Evolutionary conservation across 75 land plant genomes (phyloP).

Genomic region (Cunninghamia lanceolata): DNA sequence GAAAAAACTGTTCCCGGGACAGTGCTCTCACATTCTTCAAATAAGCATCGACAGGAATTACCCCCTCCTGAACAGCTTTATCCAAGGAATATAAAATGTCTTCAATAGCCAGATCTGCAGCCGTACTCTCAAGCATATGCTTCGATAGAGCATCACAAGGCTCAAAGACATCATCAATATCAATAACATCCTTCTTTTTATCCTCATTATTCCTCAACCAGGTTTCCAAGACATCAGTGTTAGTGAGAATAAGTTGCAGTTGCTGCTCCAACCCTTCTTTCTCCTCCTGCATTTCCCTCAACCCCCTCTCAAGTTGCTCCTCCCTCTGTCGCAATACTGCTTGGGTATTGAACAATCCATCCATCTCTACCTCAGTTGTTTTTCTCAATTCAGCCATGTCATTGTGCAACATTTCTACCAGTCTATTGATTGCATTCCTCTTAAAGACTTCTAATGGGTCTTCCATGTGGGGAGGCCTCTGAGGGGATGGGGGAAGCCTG

Average conservation of each 20-base stretch:
- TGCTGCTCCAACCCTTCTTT: conserved; percentile 92
- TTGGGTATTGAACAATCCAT: conserved; percentile 63
- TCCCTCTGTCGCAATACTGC: conserved; percentile 57
- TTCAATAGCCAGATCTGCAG: conserved; percentile 61
- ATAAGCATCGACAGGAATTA: conserved; percentile 44
- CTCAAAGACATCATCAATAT: conserved; percentile 72
- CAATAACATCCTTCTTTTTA: conserved; percentile 13
- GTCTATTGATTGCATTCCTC: conserved; percentile 59
- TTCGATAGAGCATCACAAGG: conserved; percentile 44
- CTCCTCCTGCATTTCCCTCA: conserved; percentile 69
- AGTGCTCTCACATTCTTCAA: conserved; percentile 56
- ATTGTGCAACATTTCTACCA: conserved; percentile 46
- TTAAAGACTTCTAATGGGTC: conserved; percentile 68
- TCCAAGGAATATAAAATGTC: conserved; percentile 69
- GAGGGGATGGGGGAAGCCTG: conserved; percentile 10
- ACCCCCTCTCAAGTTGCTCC: conserved; percentile 51
- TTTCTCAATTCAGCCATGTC: conserved; percentile 59
- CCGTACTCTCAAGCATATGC: conserved; percentile 41
- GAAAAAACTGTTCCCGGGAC: conserved; percentile 68
- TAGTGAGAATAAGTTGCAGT: conserved; percentile 75
- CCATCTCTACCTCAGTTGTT: conserved; percentile 74
- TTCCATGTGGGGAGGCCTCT: conserved; percentile 31
- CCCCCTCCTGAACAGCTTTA: conserved; percentile 51
- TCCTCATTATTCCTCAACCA: conserved; percentile 70
- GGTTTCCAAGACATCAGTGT: conserved; percentile 64